Percentiles rank a stretch among this genome's conserved stretches.
phyloP scores from a whole-genome alignment of 257 asterid species.

The Gynochthodes officinalis region DNA sequence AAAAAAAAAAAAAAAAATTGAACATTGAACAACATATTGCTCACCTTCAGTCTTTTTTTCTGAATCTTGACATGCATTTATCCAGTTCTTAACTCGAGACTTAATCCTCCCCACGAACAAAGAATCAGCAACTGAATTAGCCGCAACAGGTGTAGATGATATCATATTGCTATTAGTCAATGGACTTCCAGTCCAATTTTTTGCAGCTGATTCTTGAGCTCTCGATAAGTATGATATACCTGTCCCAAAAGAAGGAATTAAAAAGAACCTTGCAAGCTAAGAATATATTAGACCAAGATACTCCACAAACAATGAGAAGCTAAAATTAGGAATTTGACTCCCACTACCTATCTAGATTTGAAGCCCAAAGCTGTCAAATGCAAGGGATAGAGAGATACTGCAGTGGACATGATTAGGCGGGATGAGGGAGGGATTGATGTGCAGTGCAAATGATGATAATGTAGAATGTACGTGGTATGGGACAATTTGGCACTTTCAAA shows the following conservation, averaged over 20 bases:
- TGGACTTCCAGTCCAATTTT: constrained; percentile 43
- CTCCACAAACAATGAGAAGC: neutral
- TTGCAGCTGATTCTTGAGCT: constrained; percentile 68
- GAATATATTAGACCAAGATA: neutral
- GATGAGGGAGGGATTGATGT: neutral
- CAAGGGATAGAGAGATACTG: neutral
- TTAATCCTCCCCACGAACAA: constrained; percentile 65
- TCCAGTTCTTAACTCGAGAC: constrained; percentile 73
- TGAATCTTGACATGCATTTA: constrained; percentile 45
- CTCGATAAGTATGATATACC: constrained; percentile 93
- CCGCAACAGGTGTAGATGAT: constrained; percentile 33
- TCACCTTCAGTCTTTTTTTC: constrained; percentile 59
- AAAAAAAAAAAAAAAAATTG: neutral
- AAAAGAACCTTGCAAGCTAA: neutral
- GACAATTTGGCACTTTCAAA: neutral
- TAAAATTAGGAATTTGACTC: no score
- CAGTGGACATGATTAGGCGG: neutral
- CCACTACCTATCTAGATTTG: neutral
- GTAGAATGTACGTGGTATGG: neutral
- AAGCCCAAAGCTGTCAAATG: neutral
- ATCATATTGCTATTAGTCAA: constrained; percentile 21
- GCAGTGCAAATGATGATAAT: neutral
- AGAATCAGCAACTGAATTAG: constrained; percentile 77
- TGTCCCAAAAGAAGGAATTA: constrained; percentile 28
- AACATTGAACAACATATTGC: constrained; percentile 18